phyloP scores from a whole-genome alignment of 2,329 filamentous ascomycete genomes.

The Penicillium occitanis region DNA sequence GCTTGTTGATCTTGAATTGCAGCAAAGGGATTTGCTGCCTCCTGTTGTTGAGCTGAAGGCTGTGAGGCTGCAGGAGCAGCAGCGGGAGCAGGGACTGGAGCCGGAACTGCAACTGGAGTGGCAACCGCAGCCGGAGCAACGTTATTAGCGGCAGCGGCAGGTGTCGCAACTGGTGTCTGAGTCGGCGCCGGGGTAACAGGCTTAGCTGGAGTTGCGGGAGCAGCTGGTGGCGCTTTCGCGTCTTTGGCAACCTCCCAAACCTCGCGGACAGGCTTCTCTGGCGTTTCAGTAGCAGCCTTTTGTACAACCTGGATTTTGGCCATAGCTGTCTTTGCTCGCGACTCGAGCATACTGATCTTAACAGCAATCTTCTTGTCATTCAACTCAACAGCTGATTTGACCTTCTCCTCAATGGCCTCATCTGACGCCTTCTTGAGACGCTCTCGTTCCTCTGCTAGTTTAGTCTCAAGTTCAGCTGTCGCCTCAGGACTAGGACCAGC shows the following conservation, averaged over 20 bases:
- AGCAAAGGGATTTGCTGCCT: slow-evolving; percentile 19
- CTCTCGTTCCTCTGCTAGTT: slow-evolving; percentile 43
- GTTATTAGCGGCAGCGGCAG: slow-evolving; percentile 11
- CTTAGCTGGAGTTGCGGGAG: slow-evolving; percentile 31
- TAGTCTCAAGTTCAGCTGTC: slow-evolving; percentile 40
- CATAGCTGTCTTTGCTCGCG: slow-evolving; percentile 60
- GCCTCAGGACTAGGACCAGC: slow-evolving; percentile 35
- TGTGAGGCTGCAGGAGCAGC: slow-evolving; percentile 13
- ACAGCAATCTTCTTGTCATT: slow-evolving; percentile 71
- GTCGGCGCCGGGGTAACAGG: slow-evolving; percentile 1
- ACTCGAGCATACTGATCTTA: slow-evolving; percentile 77
- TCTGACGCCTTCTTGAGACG: slow-evolving; percentile 50
- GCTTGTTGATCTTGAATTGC: slow-evolving; percentile 12
- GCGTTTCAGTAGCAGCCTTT: slow-evolving; percentile 80
- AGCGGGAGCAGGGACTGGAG: slow-evolving; percentile 11
- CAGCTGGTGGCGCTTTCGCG: slow-evolving; percentile 53
- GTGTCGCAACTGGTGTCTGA: slow-evolving; percentile 6
- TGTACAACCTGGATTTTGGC: slow-evolving; percentile 78
- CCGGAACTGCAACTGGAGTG: slow-evolving; percentile 13
- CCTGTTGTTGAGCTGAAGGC: slow-evolving; percentile 23
- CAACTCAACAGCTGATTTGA: slow-evolving; percentile 64
- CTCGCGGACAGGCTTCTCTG: slow-evolving; percentile 76
- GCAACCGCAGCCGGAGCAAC: background rate
- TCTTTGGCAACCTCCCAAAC: slow-evolving; percentile 81
- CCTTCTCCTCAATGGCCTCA: slow-evolving; percentile 57